Evolutionary conservation across 2,329 filamentous ascomycete species (phyloP), one percentile per base, ranked within the genome.

Genomic region (Ceratocystis papillata): DNA sequence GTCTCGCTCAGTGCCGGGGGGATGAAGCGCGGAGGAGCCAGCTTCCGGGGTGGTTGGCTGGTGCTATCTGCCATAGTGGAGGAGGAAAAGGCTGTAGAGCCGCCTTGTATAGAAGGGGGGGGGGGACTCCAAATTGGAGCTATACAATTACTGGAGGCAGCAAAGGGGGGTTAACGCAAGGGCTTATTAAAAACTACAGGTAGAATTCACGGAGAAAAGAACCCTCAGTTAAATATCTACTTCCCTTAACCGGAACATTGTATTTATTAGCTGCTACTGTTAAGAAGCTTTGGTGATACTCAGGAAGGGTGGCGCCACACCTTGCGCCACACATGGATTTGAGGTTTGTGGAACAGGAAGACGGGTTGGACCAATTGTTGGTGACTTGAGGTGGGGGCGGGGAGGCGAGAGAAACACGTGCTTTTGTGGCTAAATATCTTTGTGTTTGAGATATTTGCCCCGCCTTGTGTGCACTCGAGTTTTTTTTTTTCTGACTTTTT

Each of bases 11-110:
- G 41, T 25, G 53, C 63, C 28, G 66, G 66, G 6, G 66, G 66
- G 5, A 67, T 53, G 63, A 67, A 67, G 4, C 66, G 62, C n/a
- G 66, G 66, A 53, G 66, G 33, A 8, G 53, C 61, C 37, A 62
- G 62, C 30, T 62, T 50, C 41, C 57, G 25, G 5, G 66, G 62
- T 8, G 62, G 55, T 20, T 65, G 30, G 61, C 33, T 17, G 25
- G 30, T 44, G 63, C 20, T 44, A 30, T 65, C 46, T 65, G 50
- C 63, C 63, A 63, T 63, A 22, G 61, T 33, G 53, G 28, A 17
- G 53, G 37, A 15, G 22, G 15, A 28, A 25, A 17, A 10, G 5
- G 22, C 10, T 57, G 22, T 57, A 25, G 48, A 20, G n/a, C 28
- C 53, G 53, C 53, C 22, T 57, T 57, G 4, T 25, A n/a, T 5